phyloP scores from a whole-genome alignment of 1,284 basidiomycete species.

The Malassezia japonica region DNA sequence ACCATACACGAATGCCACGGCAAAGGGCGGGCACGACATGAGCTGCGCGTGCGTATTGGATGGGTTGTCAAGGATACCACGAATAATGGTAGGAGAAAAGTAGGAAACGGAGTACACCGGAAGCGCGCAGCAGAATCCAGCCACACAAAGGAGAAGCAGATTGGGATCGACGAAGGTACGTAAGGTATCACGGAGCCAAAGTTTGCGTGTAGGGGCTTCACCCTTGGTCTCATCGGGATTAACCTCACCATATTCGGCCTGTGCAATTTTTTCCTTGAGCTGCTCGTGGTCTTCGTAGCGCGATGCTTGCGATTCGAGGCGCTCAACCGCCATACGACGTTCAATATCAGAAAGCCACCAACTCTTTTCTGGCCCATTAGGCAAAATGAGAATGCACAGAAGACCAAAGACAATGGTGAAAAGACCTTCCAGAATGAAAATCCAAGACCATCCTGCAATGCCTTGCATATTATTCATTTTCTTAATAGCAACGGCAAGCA shows the following conservation, averaged over 20 bases:
- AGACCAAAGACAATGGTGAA: slow-evolving; percentile 34
- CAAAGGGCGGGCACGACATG: slow-evolving; percentile 34
- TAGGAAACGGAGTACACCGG: slow-evolving; percentile 32
- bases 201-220: not conserved
- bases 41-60: slow-evolving; percentile 27
- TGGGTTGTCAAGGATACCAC: slow-evolving; percentile 20
- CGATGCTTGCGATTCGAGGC: slow-evolving; percentile 8
- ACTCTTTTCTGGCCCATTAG: slow-evolving; percentile 26
- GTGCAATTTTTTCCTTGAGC: not conserved
- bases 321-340: slow-evolving; percentile 23
- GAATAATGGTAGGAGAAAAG: slow-evolving; percentile 40
- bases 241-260: not conserved
- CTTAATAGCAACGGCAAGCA: slow-evolving; percentile 35
- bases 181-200: slow-evolving; percentile 24
- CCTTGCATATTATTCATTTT: slow-evolving; percentile 25
- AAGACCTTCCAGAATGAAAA: slow-evolving; percentile 41
- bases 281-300: not conserved
- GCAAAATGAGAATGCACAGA: slow-evolving; percentile 25
- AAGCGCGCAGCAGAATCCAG: slow-evolving; percentile 29
- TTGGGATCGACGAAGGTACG: slow-evolving; percentile 28
- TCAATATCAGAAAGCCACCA: slow-evolving; percentile 30
- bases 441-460: slow-evolving; percentile 29
- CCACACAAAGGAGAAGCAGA: slow-evolving; percentile 21
- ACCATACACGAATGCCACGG: slow-evolving; percentile 31
- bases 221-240: not conserved